Conservation (phyloP, 2,329 filamentous ascomycete genomes). For the Aspergillus ibericus region DNA sequence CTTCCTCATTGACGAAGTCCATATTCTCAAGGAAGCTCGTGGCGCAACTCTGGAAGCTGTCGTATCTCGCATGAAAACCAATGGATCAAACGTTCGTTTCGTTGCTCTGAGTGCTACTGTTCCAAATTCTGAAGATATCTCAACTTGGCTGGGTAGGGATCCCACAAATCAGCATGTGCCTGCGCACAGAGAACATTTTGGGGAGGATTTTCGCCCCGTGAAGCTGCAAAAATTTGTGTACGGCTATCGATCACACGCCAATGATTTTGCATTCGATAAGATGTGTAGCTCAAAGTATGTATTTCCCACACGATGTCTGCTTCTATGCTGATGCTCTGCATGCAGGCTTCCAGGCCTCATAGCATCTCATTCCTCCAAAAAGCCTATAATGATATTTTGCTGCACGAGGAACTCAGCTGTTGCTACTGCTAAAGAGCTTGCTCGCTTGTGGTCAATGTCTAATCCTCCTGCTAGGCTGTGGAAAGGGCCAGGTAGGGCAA, state of each 20-base stretch:
- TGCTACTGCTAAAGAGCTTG: constrained; percentile 65
- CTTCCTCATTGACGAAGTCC: constrained; percentile 84
- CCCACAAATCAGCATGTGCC: constrained; percentile 60
- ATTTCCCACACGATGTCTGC: neutral
- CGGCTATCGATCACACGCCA: constrained; percentile 63
- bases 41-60: constrained; percentile 81
- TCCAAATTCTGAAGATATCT: constrained; percentile 78
- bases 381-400: constrained; percentile 83
- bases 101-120: constrained; percentile 80
- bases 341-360: constrained; percentile 66
- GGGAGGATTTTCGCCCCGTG: constrained; percentile 78
- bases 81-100: constrained; percentile 73
- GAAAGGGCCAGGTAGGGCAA: constrained; percentile 55
- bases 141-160: constrained; percentile 72
- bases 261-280: constrained; percentile 77
- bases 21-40: constrained; percentile 76
- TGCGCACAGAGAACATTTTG: constrained; percentile 68
- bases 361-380: constrained; percentile 63
- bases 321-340: neutral
- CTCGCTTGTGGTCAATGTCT: constrained; percentile 62
- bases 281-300: constrained; percentile 60
- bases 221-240: constrained; percentile 74
- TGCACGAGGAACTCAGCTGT: constrained; percentile 71
- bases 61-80: constrained; percentile 83
- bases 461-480: constrained; percentile 59